These are phyloP conservation scores for Corchorus capsularis DNA, from an alignment of 345 rosid species.

Conservation along the genomic window DNA sequence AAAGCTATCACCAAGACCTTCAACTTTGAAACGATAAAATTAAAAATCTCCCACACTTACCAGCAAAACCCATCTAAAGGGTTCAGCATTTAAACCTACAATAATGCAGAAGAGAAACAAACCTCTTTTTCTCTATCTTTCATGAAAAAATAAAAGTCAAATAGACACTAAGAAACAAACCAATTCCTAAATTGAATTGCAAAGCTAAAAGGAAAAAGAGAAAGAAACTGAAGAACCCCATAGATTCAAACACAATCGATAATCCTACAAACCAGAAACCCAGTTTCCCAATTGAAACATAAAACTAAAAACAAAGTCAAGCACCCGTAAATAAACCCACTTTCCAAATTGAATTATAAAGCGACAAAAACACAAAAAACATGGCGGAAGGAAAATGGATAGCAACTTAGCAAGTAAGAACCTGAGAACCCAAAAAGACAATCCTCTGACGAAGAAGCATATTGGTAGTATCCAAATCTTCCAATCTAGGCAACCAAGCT, in stretches of 20 bases:
- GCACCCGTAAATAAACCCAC: neutral
- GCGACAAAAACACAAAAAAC: neutral
- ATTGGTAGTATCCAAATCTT: constrained; percentile 83
- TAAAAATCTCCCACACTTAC: neutral
- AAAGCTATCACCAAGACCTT: constrained; percentile 5
- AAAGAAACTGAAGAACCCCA: neutral
- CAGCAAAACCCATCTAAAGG: neutral
- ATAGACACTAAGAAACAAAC: neutral
- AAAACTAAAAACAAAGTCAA: neutral
- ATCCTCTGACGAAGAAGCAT: constrained; percentile 95
- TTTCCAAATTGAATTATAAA: neutral
- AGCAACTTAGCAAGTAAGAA: constrained; percentile 19
- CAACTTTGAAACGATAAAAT: neutral
- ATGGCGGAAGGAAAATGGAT: neutral
- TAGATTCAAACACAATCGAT: neutral
- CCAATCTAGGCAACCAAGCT: constrained; percentile 63
- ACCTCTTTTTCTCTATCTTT: neutral
- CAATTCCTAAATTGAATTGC: neutral
- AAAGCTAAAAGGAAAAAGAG: neutral
- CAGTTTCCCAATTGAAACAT: neutral
- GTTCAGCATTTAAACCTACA: neutral
- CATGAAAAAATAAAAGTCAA: neutral
- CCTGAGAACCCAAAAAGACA: constrained; percentile 84
- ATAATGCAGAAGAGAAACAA: neutral
- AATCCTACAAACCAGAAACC: neutral